Conservation (phyloP, 805 yeast genomes). For the Saccharomycopsis sp. region DNA sequence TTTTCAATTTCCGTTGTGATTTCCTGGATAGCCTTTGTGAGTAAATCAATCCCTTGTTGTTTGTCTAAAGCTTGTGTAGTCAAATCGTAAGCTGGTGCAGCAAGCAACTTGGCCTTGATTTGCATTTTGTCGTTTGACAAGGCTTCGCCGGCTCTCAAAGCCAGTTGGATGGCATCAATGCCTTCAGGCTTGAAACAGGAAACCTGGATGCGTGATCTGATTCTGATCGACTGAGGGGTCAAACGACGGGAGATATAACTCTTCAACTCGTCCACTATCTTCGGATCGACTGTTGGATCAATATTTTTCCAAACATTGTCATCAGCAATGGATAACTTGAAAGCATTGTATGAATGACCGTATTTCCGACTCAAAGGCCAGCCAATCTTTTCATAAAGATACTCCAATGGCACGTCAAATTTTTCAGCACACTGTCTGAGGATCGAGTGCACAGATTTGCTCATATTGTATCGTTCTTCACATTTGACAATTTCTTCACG, state of each 20-base stretch:
- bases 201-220: conserved; percentile 97
- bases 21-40: conserved; percentile 71
- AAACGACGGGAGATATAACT: conserved; percentile 83
- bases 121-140: conserved; percentile 77
- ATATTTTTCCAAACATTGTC: conserved; percentile 74
- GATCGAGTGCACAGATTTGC: conserved; percentile 97
- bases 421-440: conserved; percentile 97
- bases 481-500: conserved; percentile 95
- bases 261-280: conserved; percentile 71
- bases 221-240: conserved; percentile 96
- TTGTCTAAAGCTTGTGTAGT: conserved; percentile 92
- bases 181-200: conserved; percentile 97
- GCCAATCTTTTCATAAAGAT: conserved; percentile 78
- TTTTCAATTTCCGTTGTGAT: conserved; percentile 61
- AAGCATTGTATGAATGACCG: conserved; percentile 97
- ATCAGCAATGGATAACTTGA: conserved; percentile 91
- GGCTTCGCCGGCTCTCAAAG: conserved; percentile 79
- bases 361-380: conserved; percentile 95
- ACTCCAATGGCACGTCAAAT: conserved; percentile 79
- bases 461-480: conserved; percentile 94
- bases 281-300: conserved; percentile 48
- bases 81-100: conserved; percentile 93
- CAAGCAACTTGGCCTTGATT: conserved; percentile 89
- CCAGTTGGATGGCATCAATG: conserved; percentile 89
- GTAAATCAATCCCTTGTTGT: conserved; percentile 71